A percentile compares a stretch with the other conserved stretches of the same genome.
Evolutionary conservation across 345 rosid species (phyloP).

Genomic region (Angophora floribunda): DNA sequence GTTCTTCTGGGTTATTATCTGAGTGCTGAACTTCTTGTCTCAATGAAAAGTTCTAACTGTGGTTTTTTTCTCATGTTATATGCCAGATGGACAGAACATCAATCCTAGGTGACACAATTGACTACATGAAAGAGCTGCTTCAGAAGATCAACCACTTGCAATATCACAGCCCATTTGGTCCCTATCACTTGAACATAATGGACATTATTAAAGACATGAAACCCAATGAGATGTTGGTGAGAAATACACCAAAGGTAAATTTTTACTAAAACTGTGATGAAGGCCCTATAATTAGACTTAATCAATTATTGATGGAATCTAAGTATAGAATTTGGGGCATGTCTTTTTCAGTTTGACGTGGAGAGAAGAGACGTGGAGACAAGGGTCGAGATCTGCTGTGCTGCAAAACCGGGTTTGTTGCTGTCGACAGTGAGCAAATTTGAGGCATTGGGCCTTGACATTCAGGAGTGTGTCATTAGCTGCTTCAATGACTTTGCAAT

Average conservation of each 20-base stretch:
- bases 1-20: neutral
- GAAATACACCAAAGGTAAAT: slow-evolving; percentile 35
- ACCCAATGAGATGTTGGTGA: slow-evolving; percentile 13
- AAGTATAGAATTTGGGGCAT: neutral
- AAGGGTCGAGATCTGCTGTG: slow-evolving; percentile 23
- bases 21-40: neutral
- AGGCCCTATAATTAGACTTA: neutral
- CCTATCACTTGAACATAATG: neutral
- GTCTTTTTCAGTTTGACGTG: slow-evolving; percentile 22
- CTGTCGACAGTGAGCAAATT: slow-evolving; percentile 23
- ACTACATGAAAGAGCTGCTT: slow-evolving; percentile 35
- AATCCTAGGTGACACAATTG: slow-evolving; percentile 34
- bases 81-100: slow-evolving; percentile 42
- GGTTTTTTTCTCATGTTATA: neutral
- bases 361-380: slow-evolving; percentile 19
- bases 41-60: neutral
- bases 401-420: slow-evolving; percentile 19
- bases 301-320: neutral
- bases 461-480: slow-evolving; percentile 33
- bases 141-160: slow-evolving; percentile 24
- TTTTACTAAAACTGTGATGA: neutral
- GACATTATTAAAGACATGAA: slow-evolving; percentile 9
- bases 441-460: slow-evolving; percentile 28
- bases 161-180: neutral
- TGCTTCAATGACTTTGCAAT: slow-evolving; percentile 37